Evolutionary conservation across 2,329 filamentous ascomycete genomes (phyloP).

Genomic region (Aspergillus tubingensis): DNA sequence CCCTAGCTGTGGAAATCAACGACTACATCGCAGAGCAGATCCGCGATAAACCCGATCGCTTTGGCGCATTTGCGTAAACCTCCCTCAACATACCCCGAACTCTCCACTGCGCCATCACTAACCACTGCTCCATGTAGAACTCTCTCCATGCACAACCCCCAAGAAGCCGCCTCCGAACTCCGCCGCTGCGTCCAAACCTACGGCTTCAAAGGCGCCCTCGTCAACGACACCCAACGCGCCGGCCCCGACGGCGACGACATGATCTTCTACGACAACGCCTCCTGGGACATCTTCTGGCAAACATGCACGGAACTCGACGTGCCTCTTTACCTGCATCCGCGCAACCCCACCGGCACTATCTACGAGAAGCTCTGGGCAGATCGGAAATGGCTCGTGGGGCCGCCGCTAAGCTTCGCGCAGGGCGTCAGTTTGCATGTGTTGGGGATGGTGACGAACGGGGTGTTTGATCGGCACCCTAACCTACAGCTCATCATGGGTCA

Average conservation of each 20-base stretch:
- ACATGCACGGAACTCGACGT: constrained; percentile 61
- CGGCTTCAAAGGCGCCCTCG: constrained; percentile 64
- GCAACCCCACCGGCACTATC: constrained; percentile 58
- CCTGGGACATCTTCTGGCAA: constrained; percentile 63
- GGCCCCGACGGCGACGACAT: constrained; percentile 61
- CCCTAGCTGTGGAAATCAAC: constrained; percentile 49
- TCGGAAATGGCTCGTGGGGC: constrained; percentile 62
- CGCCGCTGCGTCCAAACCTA: constrained; percentile 55
- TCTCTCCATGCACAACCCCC: constrained; percentile 45
- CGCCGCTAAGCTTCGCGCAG: constrained; percentile 60
- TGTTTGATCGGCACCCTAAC: constrained; percentile 52
- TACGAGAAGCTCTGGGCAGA: constrained; percentile 61
- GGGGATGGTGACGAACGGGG: constrained; percentile 53
- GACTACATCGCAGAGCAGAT: constrained; percentile 50
- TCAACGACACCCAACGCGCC: constrained; percentile 64
- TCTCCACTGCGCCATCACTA: too few species aligned
- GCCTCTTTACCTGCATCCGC: constrained; percentile 65
- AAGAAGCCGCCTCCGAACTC: constrained; percentile 43
- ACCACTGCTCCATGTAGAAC: constrained; percentile 14
- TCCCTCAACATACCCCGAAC: too few species aligned
- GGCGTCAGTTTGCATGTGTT: constrained; percentile 61
- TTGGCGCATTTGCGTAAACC: constrained; percentile 47
- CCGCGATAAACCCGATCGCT: constrained; percentile 44
- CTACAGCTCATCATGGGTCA: constrained; percentile 53
- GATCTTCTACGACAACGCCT: constrained; percentile 64